Conservation (phyloP, 106 monocot species). For the Dendrobium officinale region DNA sequence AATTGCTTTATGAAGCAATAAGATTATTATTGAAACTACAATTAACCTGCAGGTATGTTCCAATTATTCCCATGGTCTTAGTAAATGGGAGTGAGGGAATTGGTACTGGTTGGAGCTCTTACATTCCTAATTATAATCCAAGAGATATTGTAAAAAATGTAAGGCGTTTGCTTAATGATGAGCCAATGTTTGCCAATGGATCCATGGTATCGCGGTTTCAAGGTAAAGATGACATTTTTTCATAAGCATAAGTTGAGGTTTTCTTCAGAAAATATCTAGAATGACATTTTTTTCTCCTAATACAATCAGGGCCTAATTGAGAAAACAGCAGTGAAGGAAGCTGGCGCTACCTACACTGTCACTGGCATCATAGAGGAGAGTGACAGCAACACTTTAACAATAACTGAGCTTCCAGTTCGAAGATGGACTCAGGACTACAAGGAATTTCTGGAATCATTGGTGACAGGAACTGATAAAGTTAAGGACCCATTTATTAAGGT, state of each 20-base stretch:
- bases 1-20: too few relatives aligned
- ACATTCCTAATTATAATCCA: slow-evolving; percentile 91
- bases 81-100: slow-evolving; percentile 98
- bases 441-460: slow-evolving; percentile 57
- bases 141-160: slow-evolving; percentile 80
- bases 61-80: slow-evolving; percentile 84
- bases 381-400: slow-evolving; percentile 53
- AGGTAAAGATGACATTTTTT: slow-evolving; percentile 28
- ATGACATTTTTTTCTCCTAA: not conserved
- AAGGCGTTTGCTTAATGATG: slow-evolving; percentile 66
- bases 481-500: slow-evolving; percentile 92
- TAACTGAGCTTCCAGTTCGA: slow-evolving; percentile 79
- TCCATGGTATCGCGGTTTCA: slow-evolving; percentile 93
- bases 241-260: not conserved
- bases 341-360: slow-evolving; percentile 73
- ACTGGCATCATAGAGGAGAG: slow-evolving; percentile 65
- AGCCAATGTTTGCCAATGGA: slow-evolving; percentile 73
- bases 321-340: slow-evolving; percentile 69
- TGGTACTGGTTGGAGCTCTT: slow-evolving; percentile 98
- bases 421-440: slow-evolving; percentile 93
- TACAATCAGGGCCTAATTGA: slow-evolving; percentile 47
- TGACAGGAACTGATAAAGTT: slow-evolving; percentile 62
- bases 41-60: slow-evolving; percentile 58
- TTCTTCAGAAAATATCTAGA: not conserved
- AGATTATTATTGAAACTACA: not conserved